Percentiles rank a stretch among this genome's conserved stretches.
These are phyloP conservation scores for Colletotrichum euphorbiae DNA, from an alignment of 2,329 filamentous ascomycete genomes.

Conservation along the genomic window DNA sequence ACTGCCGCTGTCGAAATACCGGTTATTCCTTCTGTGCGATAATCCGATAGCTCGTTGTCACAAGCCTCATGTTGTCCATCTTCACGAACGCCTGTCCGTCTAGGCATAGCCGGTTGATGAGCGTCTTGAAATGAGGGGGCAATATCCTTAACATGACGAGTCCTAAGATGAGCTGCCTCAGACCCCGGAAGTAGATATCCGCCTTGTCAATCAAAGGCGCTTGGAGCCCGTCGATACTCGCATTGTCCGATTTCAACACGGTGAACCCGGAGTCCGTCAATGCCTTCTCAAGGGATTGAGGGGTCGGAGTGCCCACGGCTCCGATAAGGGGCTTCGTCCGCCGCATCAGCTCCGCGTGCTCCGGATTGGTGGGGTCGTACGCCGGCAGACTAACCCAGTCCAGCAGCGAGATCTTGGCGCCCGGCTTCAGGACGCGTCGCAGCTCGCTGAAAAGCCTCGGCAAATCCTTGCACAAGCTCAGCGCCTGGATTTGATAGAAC, in stretches of 20 bases:
- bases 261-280: constrained; percentile 60
- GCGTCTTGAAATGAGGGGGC: constrained; percentile 63
- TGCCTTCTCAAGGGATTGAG: constrained; percentile 57
- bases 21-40: constrained; percentile 57
- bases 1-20: not conserved
- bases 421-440: constrained; percentile 61
- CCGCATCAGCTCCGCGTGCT: constrained; percentile 63
- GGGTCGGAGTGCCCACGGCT: constrained; percentile 65
- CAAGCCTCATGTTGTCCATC: constrained; percentile 65
- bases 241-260: constrained; percentile 61
- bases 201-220: constrained; percentile 65
- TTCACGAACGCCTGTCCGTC: constrained; percentile 66
- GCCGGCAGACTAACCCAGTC: constrained; percentile 65
- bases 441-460: constrained; percentile 60
- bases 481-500: constrained; percentile 69
- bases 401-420: constrained; percentile 61
- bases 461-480: constrained; percentile 64
- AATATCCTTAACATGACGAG: constrained; percentile 60
- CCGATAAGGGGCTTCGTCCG: constrained; percentile 67
- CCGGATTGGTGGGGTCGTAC: constrained; percentile 58
- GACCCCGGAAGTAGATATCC: constrained; percentile 64
- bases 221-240: constrained; percentile 63
- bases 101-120: constrained; percentile 64
- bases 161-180: constrained; percentile 61
- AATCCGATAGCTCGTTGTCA: constrained; percentile 64